Evolutionary conservation across 495 filamentous ascomycete species (phyloP).

Genomic region (Penicillium chermesinum): DNA sequence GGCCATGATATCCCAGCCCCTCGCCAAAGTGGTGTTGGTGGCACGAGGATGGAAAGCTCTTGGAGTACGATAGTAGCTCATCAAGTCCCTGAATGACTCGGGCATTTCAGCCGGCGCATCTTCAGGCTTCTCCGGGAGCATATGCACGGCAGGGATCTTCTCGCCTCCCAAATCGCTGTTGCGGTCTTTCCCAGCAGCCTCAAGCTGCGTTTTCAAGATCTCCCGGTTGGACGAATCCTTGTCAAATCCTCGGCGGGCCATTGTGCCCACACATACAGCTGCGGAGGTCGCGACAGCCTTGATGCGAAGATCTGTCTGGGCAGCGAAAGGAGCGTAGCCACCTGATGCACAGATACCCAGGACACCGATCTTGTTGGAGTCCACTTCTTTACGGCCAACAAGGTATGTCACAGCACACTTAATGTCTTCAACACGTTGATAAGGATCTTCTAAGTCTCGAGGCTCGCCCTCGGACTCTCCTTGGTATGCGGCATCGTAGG

Average conservation of each 20-base stretch:
- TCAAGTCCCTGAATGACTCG: background rate
- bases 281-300: background rate
- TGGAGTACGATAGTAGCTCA: background rate
- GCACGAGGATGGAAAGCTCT: background rate
- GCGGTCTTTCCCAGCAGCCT: background rate
- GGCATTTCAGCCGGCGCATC: background rate
- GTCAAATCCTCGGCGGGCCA: background rate
- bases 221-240: background rate
- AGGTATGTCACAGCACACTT: background rate
- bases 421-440: background rate
- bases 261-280: background rate
- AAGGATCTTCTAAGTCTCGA: background rate
- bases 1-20: conserved; percentile 27
- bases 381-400: background rate
- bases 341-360: conserved; percentile 1
- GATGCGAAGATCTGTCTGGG: background rate
- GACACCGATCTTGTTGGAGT: background rate
- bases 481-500: conserved; percentile 1
- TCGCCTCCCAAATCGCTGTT: no score
- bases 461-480: background rate
- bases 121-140: background rate
- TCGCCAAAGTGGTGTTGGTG: background rate
- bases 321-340: background rate
- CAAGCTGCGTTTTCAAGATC: background rate
- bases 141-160: no score